Evolutionary conservation across 108 stramenopile species (phyloP).

Genomic region (Cyclotella atomus): DNA sequence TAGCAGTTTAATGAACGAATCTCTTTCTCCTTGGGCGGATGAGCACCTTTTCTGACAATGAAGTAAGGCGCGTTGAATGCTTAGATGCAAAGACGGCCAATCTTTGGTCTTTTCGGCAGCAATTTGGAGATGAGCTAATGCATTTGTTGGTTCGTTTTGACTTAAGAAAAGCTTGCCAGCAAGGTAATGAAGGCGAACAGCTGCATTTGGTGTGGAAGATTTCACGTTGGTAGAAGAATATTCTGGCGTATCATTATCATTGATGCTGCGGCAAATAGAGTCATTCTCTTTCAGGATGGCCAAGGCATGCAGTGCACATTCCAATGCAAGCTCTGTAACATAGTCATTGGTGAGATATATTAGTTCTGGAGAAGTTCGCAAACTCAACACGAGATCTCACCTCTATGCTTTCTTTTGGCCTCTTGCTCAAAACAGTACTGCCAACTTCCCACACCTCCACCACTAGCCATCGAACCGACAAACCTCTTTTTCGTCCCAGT

Average conservation of each 20-base stretch:
- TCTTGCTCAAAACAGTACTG: conserved; percentile 56
- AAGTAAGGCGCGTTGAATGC: conserved; percentile 61
- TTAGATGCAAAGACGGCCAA: conserved; percentile 71
- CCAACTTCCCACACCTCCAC: conserved; percentile 48
- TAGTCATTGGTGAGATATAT: background rate
- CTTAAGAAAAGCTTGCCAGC: conserved; percentile 72
- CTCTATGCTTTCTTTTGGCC: conserved; percentile 57
- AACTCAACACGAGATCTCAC: conserved; percentile 42
- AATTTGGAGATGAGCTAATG: conserved; percentile 59
- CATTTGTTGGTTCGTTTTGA: conserved; percentile 53
- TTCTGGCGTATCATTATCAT: conserved; percentile 1
- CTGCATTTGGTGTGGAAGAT: conserved; percentile 17
- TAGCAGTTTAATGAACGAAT: conserved; percentile 28
- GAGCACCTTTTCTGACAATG: conserved; percentile 62
- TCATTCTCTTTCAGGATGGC: conserved; percentile 52
- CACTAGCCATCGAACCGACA: conserved; percentile 63
- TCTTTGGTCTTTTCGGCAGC: conserved; percentile 50
- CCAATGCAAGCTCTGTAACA: conserved; percentile 52
- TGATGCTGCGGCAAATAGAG: conserved; percentile 15
- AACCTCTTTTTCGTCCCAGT: conserved; percentile 34
- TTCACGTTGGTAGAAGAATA: conserved; percentile 3
- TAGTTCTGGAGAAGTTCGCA: background rate
- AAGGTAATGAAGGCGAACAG: conserved; percentile 77
- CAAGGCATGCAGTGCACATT: conserved; percentile 67
- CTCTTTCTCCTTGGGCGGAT: conserved; percentile 6